Evolutionary conservation across 2,329 filamentous ascomycete species (phyloP).

Genomic region (Beauveria asiatica): DNA sequence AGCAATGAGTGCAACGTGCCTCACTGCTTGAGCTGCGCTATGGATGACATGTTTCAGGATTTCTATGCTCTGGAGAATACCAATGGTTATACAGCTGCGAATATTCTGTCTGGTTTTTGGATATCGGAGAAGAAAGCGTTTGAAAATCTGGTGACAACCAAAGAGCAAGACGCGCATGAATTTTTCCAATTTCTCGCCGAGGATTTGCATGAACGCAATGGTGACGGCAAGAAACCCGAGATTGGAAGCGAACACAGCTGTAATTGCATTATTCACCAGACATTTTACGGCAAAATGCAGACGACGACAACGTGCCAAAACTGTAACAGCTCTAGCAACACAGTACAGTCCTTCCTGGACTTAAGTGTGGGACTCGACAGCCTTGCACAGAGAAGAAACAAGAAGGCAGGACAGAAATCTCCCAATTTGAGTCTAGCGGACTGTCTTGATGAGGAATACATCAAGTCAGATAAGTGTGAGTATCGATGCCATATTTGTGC

Average conservation of each 20-base stretch:
- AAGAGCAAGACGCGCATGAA: conserved; percentile 94
- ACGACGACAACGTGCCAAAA: conserved; percentile 86
- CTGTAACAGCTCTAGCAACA: conserved; percentile 73
- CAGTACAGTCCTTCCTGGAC: conserved; percentile 84
- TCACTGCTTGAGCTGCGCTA: conserved; percentile 60
- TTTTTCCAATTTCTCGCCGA: conserved; percentile 95
- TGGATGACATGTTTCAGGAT: conserved; percentile 67
- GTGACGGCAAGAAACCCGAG: conserved; percentile 56
- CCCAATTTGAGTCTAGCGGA: conserved; percentile 48
- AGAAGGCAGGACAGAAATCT: conserved; percentile 42
- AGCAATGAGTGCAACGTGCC: conserved; percentile 59
- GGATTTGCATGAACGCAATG: conserved; percentile 77
- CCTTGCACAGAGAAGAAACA: conserved; percentile 55
- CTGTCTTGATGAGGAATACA: conserved; percentile 80
- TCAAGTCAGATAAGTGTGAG: conserved; percentile 77
- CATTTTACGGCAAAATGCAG: conserved; percentile 86
- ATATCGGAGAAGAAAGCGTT: conserved; percentile 67
- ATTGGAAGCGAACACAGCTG: conserved; percentile 57
- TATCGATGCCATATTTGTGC: conserved; percentile 81
- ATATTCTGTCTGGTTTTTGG: conserved; percentile 85
- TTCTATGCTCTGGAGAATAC: conserved; percentile 68
- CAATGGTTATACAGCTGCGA: conserved; percentile 83
- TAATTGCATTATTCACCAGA: conserved; percentile 86
- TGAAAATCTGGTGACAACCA: conserved; percentile 75
- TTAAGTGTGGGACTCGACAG: conserved; percentile 80